Evolutionary conservation across 495 filamentous ascomycete genomes (phyloP).

Genomic region (Neurospora tetraspora): DNA sequence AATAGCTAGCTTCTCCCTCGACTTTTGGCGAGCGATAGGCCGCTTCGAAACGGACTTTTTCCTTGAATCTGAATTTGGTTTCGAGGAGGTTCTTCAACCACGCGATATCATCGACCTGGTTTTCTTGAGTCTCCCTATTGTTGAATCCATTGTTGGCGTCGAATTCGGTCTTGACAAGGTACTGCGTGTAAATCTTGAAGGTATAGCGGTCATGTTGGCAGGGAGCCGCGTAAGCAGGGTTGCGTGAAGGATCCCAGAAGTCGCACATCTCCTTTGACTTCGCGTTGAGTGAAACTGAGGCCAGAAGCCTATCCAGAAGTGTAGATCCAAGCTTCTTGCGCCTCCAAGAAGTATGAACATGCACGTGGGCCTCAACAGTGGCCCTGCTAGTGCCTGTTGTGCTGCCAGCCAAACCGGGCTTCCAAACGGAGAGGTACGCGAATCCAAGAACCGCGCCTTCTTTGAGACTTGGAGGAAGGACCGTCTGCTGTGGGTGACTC

Average conservation of each 20-base stretch:
- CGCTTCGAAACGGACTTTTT: conserved; percentile 10
- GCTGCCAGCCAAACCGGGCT: conserved; percentile 15
- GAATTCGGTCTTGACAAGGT: conserved; percentile 13
- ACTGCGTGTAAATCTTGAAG: conserved; percentile 17
- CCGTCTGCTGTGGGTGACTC: not conserved
- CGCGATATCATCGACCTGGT: conserved; percentile 11
- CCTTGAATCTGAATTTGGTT: conserved; percentile 13
- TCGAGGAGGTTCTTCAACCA: conserved; percentile 21
- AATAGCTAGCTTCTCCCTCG: not conserved
- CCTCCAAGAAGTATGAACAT: conserved; percentile 24
- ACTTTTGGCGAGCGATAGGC: conserved; percentile 6
- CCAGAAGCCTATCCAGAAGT: conserved; percentile 27
- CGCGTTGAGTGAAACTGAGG: conserved; percentile 16
- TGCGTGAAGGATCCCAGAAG: conserved; percentile 18
- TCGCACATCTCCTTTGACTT: conserved; percentile 14
- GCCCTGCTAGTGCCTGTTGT: conserved; percentile 11
- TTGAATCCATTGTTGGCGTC: not conserved
- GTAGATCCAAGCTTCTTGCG: conserved; percentile 26
- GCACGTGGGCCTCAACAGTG: conserved; percentile 22
- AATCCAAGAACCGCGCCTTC: conserved; percentile 27
- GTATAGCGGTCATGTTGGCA: conserved; percentile 13
- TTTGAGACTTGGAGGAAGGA: not conserved
- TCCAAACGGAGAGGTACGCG: conserved; percentile 18
- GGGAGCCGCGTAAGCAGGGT: conserved; percentile 10
- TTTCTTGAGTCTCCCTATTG: conserved; percentile 4